phyloP scores from a whole-genome alignment of 1,284 basidiomycete genomes.

The Chalciporus piperatoides region DNA sequence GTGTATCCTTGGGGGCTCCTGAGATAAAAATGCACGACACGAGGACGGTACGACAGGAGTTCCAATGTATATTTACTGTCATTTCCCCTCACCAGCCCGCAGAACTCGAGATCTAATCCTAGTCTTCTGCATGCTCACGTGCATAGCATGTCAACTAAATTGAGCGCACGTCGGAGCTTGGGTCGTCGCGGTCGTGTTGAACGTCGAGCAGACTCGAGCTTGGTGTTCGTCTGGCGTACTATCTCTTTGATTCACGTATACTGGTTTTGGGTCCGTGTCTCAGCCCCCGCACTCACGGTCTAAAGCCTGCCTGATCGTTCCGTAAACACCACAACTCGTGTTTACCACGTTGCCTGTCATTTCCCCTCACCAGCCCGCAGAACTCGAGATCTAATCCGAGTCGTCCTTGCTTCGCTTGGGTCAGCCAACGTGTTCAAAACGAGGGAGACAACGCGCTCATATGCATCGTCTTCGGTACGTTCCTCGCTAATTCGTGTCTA shows the following conservation, averaged over 20 bases:
- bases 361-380: conserved; percentile 33
- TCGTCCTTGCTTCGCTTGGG: conserved; percentile 15
- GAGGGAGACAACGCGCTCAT: conserved; percentile 43
- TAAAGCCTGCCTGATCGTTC: conserved; percentile 15
- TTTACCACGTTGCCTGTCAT: conserved; percentile 65
- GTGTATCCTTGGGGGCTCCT: conserved; percentile 2
- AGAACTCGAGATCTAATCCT: conserved; percentile 29
- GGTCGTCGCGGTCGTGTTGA: not conserved
- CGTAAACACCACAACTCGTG: conserved; percentile 52
- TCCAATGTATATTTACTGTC: conserved; percentile 11
- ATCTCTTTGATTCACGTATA: conserved; percentile 1
- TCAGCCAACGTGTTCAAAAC: conserved; percentile 62
- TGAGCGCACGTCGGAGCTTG: not conserved
- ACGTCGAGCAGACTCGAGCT: not conserved
- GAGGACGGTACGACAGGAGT: not conserved
- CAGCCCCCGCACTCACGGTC: not conserved
- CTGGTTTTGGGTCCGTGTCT: not conserved
- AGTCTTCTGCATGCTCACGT: not conserved
- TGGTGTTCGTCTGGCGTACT: not conserved
- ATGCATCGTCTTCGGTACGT: conserved; percentile 83
- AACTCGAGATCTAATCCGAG: conserved; percentile 29
- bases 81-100: conserved; percentile 35
- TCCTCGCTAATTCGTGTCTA: conserved; percentile 32
- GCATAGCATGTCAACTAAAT: not conserved
- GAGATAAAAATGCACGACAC: conserved; percentile 7